A percentile compares a stretch with the other conserved stretches of the same genome.
Evolutionary conservation across 108 stramenopile genomes (phyloP).

Genomic region (Skeletonema marinoi): DNA sequence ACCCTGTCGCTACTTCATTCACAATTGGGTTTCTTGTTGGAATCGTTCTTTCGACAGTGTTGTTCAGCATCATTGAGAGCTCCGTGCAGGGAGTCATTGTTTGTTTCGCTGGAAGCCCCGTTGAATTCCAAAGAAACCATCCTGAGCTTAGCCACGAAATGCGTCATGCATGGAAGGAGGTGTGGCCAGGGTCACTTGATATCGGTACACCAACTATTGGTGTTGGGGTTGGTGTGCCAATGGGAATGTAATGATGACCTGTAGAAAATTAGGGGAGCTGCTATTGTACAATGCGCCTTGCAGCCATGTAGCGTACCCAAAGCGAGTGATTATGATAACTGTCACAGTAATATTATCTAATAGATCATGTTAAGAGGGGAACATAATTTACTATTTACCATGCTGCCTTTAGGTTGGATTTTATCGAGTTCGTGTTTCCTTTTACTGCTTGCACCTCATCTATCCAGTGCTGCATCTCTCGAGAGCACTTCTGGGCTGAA

Average conservation of each 20-base stretch:
- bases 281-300: neutral
- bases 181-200: slow-evolving; percentile 89
- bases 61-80: slow-evolving; percentile 77
- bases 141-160: slow-evolving; percentile 82
- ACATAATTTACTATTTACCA: no score
- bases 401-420: no score
- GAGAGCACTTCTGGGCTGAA: slow-evolving; percentile 83
- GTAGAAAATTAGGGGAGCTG: neutral
- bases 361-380: neutral
- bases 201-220: slow-evolving; percentile 12
- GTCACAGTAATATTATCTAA: neutral
- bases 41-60: slow-evolving; percentile 67
- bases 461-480: slow-evolving; percentile 79
- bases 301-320: neutral
- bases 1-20: slow-evolving; percentile 64
- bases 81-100: slow-evolving; percentile 90
- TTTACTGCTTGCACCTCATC: slow-evolving; percentile 13
- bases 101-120: slow-evolving; percentile 87
- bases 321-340: neutral
- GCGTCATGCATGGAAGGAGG: slow-evolving; percentile 81
- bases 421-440: no score
- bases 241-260: neutral
- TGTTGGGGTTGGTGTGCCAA: slow-evolving; percentile 2
- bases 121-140: slow-evolving; percentile 84
- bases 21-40: slow-evolving; percentile 74